Conservation (phyloP, 2,329 filamentous ascomycete genomes). For the Chaetomium sp. region DNA sequence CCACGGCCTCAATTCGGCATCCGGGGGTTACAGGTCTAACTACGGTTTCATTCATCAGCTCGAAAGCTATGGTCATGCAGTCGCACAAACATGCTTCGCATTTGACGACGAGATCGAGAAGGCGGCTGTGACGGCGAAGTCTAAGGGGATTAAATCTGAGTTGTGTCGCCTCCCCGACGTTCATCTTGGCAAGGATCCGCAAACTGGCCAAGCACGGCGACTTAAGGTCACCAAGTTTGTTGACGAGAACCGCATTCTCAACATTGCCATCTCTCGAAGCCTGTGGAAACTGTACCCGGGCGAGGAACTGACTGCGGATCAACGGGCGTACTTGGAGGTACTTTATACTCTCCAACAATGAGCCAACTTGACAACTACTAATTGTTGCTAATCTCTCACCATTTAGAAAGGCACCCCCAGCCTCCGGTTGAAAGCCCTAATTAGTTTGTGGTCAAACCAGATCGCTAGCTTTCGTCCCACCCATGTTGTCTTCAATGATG, state of each 20-base stretch:
- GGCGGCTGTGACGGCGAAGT: conserved; percentile 6
- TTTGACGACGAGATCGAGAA: conserved; percentile 15
- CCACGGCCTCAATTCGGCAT: conserved; percentile 21
- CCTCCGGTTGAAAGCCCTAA: conserved; percentile 9
- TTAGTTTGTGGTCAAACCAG: conserved; percentile 11
- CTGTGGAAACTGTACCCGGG: conserved; percentile 10
- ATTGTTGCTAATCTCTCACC: neutral
- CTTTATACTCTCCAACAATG: too few species aligned
- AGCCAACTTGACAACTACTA: too few species aligned
- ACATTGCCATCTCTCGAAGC: conserved; percentile 17
- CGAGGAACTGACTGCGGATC: neutral
- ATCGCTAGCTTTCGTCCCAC: conserved; percentile 18
- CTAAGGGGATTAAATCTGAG: conserved; percentile 16
- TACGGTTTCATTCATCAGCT: conserved; percentile 18
- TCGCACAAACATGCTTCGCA: conserved; percentile 21
- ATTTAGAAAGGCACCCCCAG: neutral
- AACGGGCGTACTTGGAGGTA: conserved; percentile 19
- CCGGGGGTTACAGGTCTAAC: conserved; percentile 23
- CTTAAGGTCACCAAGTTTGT: conserved; percentile 8
- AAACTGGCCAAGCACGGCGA: neutral
- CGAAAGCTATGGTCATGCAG: conserved; percentile 8
- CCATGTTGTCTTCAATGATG: conserved; percentile 23
- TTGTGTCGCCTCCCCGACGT: conserved; percentile 6
- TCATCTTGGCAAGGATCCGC: neutral
- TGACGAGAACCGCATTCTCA: conserved; percentile 18